Base-by-base conservation (phyloP, 2,329 filamentous ascomycete species). In the Colletotrichum sp. region DNA sequence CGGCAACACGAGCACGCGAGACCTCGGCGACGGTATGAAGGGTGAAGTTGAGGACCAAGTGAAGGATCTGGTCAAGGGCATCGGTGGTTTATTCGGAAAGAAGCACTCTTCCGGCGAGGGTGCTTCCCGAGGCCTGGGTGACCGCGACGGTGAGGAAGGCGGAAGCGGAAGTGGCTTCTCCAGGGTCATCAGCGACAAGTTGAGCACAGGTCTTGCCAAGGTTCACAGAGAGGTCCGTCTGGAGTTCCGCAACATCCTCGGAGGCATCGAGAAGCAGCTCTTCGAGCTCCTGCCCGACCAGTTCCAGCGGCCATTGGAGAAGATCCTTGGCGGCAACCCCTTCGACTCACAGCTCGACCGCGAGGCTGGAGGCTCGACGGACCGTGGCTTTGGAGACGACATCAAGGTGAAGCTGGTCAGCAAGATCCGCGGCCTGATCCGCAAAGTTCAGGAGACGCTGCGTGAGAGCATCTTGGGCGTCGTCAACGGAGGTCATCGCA, bases 401-500 rank as follows among this genome's bases (percentile, higher is more conserved):
- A 81, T 88, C 79, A 87, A 86, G 80, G 74, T 80, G 24, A 87
- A 87, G 81, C 81, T 88, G 8, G 80, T 88, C 70, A 80, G 78
- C 77, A 88, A 87, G 81, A 87, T 88, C 76, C 86, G 86, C 21
- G 83, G 79, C 3, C 81, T 88, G 4, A 82, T 88, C 7, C 83
- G 83, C 21, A 88, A 87, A 78, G 85, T 88, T 6, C 86, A 88
- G 78, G 86, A 87, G 78, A 86, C 83, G 10, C 79, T 88, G 18
- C 85, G 86, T 2, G 84, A 87, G 80, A 84, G 84, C 69, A 86
- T 88, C 52, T 77, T 88, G 8, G 84, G 82, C 0, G 82, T 88
- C 1, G 86, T 88, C 24, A 88, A 87, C 71, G 86, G 86, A 8
- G 86, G 86, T 0, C 86, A 88, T 66, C 85, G 86, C 80, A 87